Conservation (phyloP, 768 basidiomycete genomes). For the Imleria badia region DNA sequence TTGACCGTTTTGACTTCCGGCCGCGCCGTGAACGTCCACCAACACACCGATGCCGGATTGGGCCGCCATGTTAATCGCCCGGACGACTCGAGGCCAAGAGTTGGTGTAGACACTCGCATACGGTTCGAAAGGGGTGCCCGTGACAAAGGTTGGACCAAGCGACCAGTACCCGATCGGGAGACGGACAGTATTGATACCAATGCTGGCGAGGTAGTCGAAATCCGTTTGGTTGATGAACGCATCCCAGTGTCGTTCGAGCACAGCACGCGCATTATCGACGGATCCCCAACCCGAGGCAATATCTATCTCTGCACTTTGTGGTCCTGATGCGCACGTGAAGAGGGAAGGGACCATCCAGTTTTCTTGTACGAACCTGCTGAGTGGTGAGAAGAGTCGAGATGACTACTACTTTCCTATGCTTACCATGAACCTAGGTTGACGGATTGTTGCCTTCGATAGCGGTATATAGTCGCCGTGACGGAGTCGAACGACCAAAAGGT, state of each 20-base stretch:
- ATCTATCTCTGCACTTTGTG: conserved; percentile 57
- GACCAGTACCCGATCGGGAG: conserved; percentile 62
- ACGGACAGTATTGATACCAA: conserved; percentile 62
- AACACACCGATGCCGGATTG: conserved; percentile 46
- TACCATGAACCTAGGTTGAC: conserved; percentile 25
- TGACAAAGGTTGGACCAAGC: conserved; percentile 28
- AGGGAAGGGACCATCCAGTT: conserved; percentile 72
- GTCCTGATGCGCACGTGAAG: conserved; percentile 56
- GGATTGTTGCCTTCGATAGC: conserved; percentile 22
- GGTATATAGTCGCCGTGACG: conserved; percentile 12
- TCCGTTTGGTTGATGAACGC: conserved; percentile 65
- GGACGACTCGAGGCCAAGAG: conserved; percentile 37
- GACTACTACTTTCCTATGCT: not conserved
- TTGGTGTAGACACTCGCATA: conserved; percentile 44
- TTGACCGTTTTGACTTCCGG: conserved; percentile 47
- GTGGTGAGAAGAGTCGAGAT: not conserved
- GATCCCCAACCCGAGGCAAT: conserved; percentile 56
- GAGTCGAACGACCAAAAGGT: conserved; percentile 18
- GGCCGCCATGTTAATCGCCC: conserved; percentile 44
- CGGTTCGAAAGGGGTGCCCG: conserved; percentile 38
- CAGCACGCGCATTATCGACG: conserved; percentile 39
- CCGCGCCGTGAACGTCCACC: conserved; percentile 54
- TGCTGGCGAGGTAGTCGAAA: conserved; percentile 56
- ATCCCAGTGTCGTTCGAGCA: conserved; percentile 76
- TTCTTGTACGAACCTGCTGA: conserved; percentile 66